phyloP scores from a whole-genome alignment of 1,284 basidiomycete genomes.

The Mycena sp. region DNA sequence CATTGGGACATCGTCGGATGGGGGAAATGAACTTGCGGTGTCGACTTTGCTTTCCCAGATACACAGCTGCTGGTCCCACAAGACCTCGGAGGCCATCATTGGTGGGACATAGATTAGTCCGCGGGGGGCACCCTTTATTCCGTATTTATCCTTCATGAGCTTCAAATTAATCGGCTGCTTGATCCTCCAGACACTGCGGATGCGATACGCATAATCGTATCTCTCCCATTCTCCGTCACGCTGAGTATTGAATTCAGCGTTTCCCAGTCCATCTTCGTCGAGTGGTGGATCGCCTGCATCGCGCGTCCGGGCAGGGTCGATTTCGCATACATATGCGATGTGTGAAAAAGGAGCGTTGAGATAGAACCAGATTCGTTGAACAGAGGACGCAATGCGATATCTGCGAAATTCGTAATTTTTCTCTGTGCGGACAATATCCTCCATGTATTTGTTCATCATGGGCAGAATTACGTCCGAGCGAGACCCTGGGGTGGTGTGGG shows the following conservation, averaged over 20 bases:
- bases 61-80: neutral
- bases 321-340: constrained; percentile 36
- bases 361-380: constrained; percentile 43
- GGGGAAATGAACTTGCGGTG: too few species aligned
- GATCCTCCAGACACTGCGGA: constrained; percentile 29
- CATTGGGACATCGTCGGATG: too few species aligned
- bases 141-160: neutral
- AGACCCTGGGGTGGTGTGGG: too few species aligned
- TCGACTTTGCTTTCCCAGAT: too few species aligned
- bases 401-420: constrained; percentile 34
- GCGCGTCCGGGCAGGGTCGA: constrained; percentile 36
- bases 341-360: constrained; percentile 32
- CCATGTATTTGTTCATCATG: constrained; percentile 32
- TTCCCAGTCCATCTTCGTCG: constrained; percentile 32
- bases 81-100: neutral
- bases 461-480: constrained; percentile 22
- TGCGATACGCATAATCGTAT: constrained; percentile 40
- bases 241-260: constrained; percentile 27
- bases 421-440: constrained; percentile 27
- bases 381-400: constrained; percentile 25
- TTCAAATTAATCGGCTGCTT: constrained; percentile 37
- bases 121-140: neutral
- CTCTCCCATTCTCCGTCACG: constrained; percentile 30
- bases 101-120: neutral
- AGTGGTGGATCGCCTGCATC: constrained; percentile 32